Conservation (phyloP, 2,329 filamentous ascomycete species). For the Tricladium varicosporioides region DNA sequence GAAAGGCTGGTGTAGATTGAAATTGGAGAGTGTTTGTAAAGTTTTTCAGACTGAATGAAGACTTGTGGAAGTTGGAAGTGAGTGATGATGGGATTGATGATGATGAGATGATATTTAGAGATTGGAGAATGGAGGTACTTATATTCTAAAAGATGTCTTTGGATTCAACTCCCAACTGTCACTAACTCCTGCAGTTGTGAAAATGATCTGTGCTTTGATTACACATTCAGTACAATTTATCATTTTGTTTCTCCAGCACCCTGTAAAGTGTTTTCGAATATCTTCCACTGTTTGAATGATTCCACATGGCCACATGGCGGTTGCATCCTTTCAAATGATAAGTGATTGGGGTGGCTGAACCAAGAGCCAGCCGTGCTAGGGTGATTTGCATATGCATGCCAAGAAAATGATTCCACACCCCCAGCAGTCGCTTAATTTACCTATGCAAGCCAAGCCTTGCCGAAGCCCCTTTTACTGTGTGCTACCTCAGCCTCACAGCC, state of each 20-base stretch:
- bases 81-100: background rate
- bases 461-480: background rate
- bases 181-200: too few species aligned
- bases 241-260: too few species aligned
- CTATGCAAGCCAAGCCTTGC: background rate
- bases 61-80: background rate
- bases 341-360: background rate
- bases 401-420: slow-evolving; percentile 6
- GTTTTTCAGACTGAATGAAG: background rate
- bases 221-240: too few species aligned
- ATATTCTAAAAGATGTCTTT: background rate
- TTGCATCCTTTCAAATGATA: background rate
- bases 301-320: background rate
- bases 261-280: too few species aligned
- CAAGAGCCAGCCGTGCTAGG: background rate
- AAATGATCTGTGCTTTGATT: too few species aligned
- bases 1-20: background rate
- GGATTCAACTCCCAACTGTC: too few species aligned
- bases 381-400: background rate
- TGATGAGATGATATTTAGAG: background rate
- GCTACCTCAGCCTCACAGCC: background rate
- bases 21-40: background rate
- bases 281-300: background rate
- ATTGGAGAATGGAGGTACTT: background rate
- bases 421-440: background rate